phyloP scores from a whole-genome alignment of 2,329 filamentous ascomycete species.

The Botryotinia narcissicola region DNA sequence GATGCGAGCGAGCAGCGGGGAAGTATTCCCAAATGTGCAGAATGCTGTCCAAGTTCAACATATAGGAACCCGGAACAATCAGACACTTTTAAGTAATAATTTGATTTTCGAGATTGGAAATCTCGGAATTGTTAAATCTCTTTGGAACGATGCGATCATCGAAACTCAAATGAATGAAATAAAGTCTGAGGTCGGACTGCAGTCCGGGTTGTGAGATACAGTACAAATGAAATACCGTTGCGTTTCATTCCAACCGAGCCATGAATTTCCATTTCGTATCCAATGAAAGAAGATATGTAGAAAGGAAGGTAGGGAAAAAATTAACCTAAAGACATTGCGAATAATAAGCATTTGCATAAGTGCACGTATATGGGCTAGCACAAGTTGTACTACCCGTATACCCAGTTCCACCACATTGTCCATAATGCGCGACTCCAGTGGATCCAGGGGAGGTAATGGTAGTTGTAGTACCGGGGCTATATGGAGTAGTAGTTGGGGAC shows the following conservation, averaged over 20 bases:
- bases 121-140: background rate
- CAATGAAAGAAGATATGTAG: background rate
- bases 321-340: constrained; percentile 27
- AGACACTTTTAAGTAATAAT: background rate
- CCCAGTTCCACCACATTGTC: constrained; percentile 26
- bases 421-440: constrained; percentile 9
- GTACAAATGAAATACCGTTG: background rate
- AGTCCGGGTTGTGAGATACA: background rate
- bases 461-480: constrained; percentile 9
- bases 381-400: constrained; percentile 26
- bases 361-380: constrained; percentile 23
- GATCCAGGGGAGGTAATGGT: background rate
- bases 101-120: background rate
- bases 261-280: background rate
- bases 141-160: background rate
- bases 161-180: background rate
- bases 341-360: constrained; percentile 24
- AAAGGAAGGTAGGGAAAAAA: background rate
- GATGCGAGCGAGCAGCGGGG: background rate
- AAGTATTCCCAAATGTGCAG: background rate
- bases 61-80: background rate
- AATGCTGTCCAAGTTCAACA: background rate
- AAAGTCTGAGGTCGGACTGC: background rate
- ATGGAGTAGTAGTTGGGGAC: constrained; percentile 15
- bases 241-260: background rate